Evolutionary conservation across 192 early-diverging fungal species (phyloP).

Genomic region (Physocladia obscura): DNA sequence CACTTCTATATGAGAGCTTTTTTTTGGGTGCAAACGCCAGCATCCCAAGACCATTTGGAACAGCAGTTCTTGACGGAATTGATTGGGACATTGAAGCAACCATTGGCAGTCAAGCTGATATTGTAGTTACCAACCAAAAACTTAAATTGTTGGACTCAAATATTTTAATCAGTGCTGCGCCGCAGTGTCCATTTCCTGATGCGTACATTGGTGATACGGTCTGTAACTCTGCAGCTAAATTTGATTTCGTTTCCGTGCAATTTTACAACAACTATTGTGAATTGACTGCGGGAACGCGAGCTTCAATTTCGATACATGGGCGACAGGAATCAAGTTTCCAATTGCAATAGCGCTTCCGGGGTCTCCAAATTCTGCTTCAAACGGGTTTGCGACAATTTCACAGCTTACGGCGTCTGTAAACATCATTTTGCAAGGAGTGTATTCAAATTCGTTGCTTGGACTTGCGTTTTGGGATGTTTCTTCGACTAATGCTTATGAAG

Average conservation of each 20-base stretch:
- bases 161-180: conserved; percentile 63
- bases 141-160: conserved; percentile 45
- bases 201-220: conserved; percentile 52
- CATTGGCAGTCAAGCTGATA: conserved; percentile 55
- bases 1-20: conserved; percentile 6
- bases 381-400: no score
- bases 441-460: no score
- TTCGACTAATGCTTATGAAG: no score
- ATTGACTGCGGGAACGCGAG: conserved; percentile 46
- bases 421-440: no score
- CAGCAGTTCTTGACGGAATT: conserved; percentile 27
- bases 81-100: conserved; percentile 69
- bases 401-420: no score
- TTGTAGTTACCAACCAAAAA: conserved; percentile 57
- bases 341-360: conserved; percentile 68
- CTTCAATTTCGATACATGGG: conserved; percentile 77
- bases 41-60: conserved; percentile 11
- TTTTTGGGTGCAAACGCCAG: not conserved
- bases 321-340: conserved; percentile 41
- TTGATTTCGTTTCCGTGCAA: conserved; percentile 75
- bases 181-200: conserved; percentile 74
- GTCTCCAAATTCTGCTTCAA: conserved; percentile 44
- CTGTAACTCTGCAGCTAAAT: conserved; percentile 57
- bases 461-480: no score
- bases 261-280: conserved; percentile 83